Evolutionary conservation across 495 filamentous ascomycete genomes (phyloP).

Genomic region (Tricharina praecox): DNA sequence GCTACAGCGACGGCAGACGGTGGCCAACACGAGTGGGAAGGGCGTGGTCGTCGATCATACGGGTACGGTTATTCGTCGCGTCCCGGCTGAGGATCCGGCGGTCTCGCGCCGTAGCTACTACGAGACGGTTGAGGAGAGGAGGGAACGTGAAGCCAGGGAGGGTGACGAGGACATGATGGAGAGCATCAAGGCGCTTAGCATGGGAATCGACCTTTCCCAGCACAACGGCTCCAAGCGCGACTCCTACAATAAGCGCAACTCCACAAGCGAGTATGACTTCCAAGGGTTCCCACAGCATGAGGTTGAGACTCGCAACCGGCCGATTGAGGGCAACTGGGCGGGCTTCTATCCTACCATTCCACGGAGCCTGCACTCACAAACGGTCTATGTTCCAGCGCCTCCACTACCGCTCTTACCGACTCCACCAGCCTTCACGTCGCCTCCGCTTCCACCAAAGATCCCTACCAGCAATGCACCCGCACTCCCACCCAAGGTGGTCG

Average conservation of each 20-base stretch:
- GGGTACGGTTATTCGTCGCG: constrained; percentile 18
- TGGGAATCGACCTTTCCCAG: not conserved
- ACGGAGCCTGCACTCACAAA: constrained; percentile 27
- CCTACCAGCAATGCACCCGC: constrained; percentile 21
- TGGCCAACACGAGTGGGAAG: constrained; percentile 13
- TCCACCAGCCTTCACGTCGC: constrained; percentile 1
- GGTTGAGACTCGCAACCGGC: not conserved
- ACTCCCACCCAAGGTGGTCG: constrained; percentile 24
- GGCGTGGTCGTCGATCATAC: constrained; percentile 16
- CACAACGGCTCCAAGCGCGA: not conserved
- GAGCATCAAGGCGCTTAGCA: constrained; percentile 2
- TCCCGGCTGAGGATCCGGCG: constrained; percentile 1
- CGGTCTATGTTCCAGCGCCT: not conserved
- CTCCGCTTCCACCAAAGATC: constrained; percentile 21
- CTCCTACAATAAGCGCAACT: not conserved
- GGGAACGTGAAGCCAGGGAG: not conserved
- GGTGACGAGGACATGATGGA: constrained; percentile 6
- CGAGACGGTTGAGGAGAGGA: not conserved
- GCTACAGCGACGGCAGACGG: constrained; percentile 8
- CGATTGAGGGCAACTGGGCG: constrained; percentile 14
- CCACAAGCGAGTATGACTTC: constrained; percentile 1
- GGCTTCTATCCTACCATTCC: constrained; percentile 41
- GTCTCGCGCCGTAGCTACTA: not conserved
- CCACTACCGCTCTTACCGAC: constrained; percentile 3
- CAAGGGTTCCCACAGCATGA: not conserved